These are phyloP conservation scores for bread wheat (Triticum aestivum) DNA, from an alignment of 176 grass and related monocot species.

Conservation along the genomic window IWGSC_CS_RefSeq_v2.1 NC_057798.1:218310007-218310506, in stretches of 20 bases:
- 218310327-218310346: neutral
- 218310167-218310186: constrained; percentile 17
- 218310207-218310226: neutral
- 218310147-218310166: constrained; percentile 11
- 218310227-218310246: too few relatives aligned
- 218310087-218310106: constrained; percentile 10
- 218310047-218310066: constrained; percentile 1
- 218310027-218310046: neutral
- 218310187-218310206: constrained; percentile 4
- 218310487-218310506: too few relatives aligned
- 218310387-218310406: too few relatives aligned
- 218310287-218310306: neutral
- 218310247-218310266: neutral
- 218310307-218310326: neutral
- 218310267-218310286: neutral
- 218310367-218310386: too few relatives aligned
- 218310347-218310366: too few relatives aligned
- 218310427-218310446: too few relatives aligned
- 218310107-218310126: neutral
- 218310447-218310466: too few relatives aligned
- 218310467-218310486: too few relatives aligned
- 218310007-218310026: neutral
- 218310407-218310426: too few relatives aligned
- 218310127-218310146: neutral
- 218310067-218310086: constrained; percentile 20